Evolutionary conservation across 306 rosid species (phyloP), one percentile per base, ranked within the genome.

Genomic region (Prunus mume): DNA sequence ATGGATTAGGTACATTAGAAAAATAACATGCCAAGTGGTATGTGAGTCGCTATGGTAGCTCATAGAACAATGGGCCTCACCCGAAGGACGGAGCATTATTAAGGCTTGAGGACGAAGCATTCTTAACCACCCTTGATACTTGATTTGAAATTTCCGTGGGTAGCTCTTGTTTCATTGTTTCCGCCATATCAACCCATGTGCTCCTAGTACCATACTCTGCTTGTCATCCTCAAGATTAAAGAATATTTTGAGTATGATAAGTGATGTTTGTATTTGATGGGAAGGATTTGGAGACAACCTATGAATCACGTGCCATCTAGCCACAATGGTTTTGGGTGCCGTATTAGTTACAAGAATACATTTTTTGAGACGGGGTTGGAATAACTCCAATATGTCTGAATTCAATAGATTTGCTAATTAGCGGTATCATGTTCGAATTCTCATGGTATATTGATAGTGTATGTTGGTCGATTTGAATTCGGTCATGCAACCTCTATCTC

Each of bases 391-490:
- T 15, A 47, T 47, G 51, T 11, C 3, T 47, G 15, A 47, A 47
- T 47, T 47, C 0, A 15, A 14, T 0, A 2, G 14, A 12, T 2
- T 47, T 47, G 12, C 14, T 46, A 11, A 2, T 0, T 0, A 34
- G 2, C 5, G 38, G 2, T 34, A 0, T 34, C 0, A 34, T 34
- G 41, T 34, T 34, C 0, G 8, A 34, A 34, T 34, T 1, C 2
- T 0, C 41, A 34, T 34, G 2, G 0, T 0, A 32, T 32, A 5
- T 34, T 34, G 2, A 2, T 34, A 5, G 41, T 5, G 41, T 34
- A 1, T 34, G 13, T 12, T 47, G 15, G 52, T 47, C 9, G 17
- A 47, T 47, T 47, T 4, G 15, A 4, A 32, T 32, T 32, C 38
- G 1, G 6, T 47, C 15, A 0, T 47, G 5, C 52, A 13, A 47